These are phyloP conservation scores for Kluyveromyces starmeri DNA, from an alignment of 805 yeast species.

Conservation along the genomic window DNA sequence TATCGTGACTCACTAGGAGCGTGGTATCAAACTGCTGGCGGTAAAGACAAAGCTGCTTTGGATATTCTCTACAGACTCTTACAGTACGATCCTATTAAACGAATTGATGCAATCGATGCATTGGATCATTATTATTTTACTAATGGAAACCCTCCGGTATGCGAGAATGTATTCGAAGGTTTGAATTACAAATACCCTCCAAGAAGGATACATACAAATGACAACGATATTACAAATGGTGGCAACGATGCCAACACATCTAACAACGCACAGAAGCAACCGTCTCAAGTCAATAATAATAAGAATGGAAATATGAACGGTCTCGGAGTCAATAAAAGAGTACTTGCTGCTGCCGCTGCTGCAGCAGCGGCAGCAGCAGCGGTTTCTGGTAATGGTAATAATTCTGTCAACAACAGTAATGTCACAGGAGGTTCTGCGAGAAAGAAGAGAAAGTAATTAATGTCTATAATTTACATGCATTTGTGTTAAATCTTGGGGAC, in stretches of 20 bases:
- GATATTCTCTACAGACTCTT: constrained; percentile 54
- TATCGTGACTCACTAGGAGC: constrained; percentile 47
- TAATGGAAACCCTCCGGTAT: constrained; percentile 53
- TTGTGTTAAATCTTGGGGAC: too few species aligned
- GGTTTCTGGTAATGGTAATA: constrained; percentile 11
- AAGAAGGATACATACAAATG: constrained; percentile 80
- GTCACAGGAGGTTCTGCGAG: constrained; percentile 19
- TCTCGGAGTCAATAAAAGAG: constrained; percentile 28
- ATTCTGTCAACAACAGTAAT: constrained; percentile 8
- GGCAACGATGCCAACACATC: constrained; percentile 18
- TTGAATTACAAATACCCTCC: constrained; percentile 69
- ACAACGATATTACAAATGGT: constrained; percentile 54
- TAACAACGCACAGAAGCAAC: constrained; percentile 13
- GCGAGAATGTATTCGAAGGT: constrained; percentile 73
- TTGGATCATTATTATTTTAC: constrained; percentile 68
- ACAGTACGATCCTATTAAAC: constrained; percentile 71
- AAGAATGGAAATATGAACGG: constrained; percentile 24
- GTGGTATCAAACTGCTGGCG: constrained; percentile 85
- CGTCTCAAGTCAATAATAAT: constrained; percentile 11
- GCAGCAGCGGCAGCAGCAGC: constrained; percentile 32
- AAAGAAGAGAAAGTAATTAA: constrained; percentile 23
- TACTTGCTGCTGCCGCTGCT: constrained; percentile 32
- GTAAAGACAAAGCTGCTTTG: constrained; percentile 58
- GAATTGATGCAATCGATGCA: constrained; percentile 74
- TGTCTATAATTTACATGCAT: constrained; percentile 2